phyloP scores from a whole-genome alignment of 1,284 basidiomycete species.

The Singerocomus inundabilis region DNA sequence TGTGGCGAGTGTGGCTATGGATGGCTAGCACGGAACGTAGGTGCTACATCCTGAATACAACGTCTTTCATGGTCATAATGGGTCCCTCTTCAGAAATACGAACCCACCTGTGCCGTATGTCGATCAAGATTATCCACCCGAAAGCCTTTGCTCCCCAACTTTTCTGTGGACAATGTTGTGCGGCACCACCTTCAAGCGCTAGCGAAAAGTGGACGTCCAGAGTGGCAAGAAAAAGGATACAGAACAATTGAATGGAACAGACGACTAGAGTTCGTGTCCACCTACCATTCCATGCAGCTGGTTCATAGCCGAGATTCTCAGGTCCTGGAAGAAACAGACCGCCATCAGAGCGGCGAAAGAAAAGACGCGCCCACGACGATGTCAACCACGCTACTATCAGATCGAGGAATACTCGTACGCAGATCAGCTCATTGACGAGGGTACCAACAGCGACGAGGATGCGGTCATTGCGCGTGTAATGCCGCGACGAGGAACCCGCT shows the following conservation, averaged over 20 bases:
- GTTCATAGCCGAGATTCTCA: conserved; percentile 7
- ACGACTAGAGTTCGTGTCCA: conserved; percentile 43
- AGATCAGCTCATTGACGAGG: conserved; percentile 4
- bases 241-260: conserved; percentile 44
- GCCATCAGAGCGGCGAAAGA: conserved; percentile 15
- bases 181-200: conserved; percentile 46
- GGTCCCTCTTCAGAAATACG: conserved; percentile 30
- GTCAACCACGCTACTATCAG: conserved; percentile 14
- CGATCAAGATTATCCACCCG: conserved; percentile 38
- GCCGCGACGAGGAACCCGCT: conserved; percentile 19
- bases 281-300: background rate
- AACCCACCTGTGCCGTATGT: conserved; percentile 47
- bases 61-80: background rate
- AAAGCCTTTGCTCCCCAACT: conserved; percentile 51
- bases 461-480: conserved; percentile 1
- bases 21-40: conserved; percentile 48
- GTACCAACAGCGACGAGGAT: conserved; percentile 2
- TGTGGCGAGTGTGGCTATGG: conserved; percentile 52
- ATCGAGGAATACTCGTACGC: conserved; percentile 9
- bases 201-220: conserved; percentile 37
- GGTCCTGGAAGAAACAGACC: conserved; percentile 29
- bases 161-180: conserved; percentile 49
- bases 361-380: conserved; percentile 15
- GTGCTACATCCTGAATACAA: background rate
- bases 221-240: conserved; percentile 46